phyloP scores from a whole-genome alignment of 495 filamentous ascomycete species.

The Thermothielavioides terrestris region DNA sequence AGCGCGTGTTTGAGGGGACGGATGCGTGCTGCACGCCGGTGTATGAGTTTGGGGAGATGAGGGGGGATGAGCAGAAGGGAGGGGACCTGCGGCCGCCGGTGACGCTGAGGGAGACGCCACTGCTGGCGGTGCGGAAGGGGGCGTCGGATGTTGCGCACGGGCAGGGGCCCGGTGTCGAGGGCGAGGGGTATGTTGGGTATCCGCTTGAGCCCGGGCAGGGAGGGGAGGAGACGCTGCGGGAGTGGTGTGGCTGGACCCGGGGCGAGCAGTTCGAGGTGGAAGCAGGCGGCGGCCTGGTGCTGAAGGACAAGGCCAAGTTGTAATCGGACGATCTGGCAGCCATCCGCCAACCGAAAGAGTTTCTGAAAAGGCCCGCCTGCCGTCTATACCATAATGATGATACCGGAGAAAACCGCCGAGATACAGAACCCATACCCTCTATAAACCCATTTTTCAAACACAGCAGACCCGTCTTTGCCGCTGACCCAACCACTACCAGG shows the following conservation, averaged over 20 bases:
- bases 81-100: constrained; percentile 74
- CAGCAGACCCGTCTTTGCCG: background rate
- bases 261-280: constrained; percentile 60
- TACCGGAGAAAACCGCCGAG: too few species aligned
- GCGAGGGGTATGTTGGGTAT: constrained; percentile 55
- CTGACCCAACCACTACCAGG: too few species aligned
- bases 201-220: constrained; percentile 57
- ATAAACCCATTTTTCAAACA: background rate
- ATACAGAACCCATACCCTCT: constrained; percentile 2
- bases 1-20: constrained; percentile 71
- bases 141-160: constrained; percentile 30
- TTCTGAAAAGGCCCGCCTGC: too few species aligned
- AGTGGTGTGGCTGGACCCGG: constrained; percentile 73
- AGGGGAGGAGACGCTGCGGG: constrained; percentile 56
- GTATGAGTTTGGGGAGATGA: constrained; percentile 62
- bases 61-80: constrained; percentile 36
- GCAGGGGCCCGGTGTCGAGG: constrained; percentile 42
- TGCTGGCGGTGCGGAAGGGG: constrained; percentile 40
- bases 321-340: constrained; percentile 17
- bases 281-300: constrained; percentile 50
- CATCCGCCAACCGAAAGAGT: background rate
- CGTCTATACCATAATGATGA: too few species aligned
- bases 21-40: constrained; percentile 92
- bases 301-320: constrained; percentile 44
- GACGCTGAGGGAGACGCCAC: constrained; percentile 57